These are phyloP conservation scores for Plasmodium ovale DNA, from an alignment of 169 alveolate genomes.

Conservation along the genomic window DNA sequence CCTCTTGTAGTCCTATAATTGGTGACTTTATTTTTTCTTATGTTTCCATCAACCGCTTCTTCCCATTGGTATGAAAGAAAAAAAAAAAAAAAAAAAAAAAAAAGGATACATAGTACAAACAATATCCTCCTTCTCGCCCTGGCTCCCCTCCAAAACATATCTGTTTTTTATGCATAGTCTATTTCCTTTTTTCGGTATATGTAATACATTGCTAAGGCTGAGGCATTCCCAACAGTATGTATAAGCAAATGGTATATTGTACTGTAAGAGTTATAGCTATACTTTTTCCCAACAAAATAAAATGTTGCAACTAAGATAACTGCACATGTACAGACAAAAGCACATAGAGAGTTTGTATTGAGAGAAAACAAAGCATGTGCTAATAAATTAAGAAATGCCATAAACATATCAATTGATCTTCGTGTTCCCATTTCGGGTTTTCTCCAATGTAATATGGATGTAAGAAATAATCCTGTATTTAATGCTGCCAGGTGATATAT, in stretches of 20 bases:
- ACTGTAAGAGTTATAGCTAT: constrained; percentile 24
- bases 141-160: too few relatives aligned
- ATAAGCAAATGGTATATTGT: constrained; percentile 27
- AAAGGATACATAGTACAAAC: too few relatives aligned
- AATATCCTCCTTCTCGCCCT: constrained; percentile 12
- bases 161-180: constrained; percentile 32
- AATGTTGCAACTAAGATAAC: neutral
- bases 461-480: constrained; percentile 1
- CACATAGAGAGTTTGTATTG: constrained; percentile 24
- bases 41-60: too few relatives aligned
- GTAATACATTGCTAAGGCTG: constrained; percentile 31
- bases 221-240: constrained; percentile 27
- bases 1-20: too few relatives aligned
- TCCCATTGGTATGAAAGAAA: too few relatives aligned
- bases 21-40: too few relatives aligned
- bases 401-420: constrained; percentile 13
- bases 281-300: constrained; percentile 27
- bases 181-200: constrained; percentile 2
- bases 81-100: too few relatives aligned
- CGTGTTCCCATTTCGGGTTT: constrained; percentile 38
- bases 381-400: neutral
- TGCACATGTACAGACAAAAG: constrained; percentile 2
- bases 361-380: neutral
- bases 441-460: constrained; percentile 53
- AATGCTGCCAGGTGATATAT: constrained; percentile 5